Base-by-base conservation (phyloP, 345 rosid genomes). In the Excoecaria cochinchinensis region DNA sequence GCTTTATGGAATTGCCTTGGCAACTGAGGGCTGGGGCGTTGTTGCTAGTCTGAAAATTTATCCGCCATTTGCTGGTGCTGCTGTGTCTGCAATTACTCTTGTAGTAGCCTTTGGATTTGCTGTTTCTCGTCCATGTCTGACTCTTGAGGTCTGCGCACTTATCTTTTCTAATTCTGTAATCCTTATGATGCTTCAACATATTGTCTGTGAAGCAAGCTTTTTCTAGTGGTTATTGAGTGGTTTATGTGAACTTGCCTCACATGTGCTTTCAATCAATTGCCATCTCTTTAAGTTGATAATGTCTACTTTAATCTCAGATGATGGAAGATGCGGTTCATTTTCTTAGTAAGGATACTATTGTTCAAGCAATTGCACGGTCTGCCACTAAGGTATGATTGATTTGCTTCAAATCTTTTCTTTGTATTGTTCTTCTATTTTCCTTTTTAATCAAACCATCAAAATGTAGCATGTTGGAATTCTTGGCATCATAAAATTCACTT, bases 1-100 rank as follows among this genome's bases (percentile, higher is more conserved):
- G 85, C 92, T 96, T 68, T 96, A 93, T 83, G 99, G 98, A 81
- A 85, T 96, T 82, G 99, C 99, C 42, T 85, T 96, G 85, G 98
- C 99, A 79, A 93, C 88, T 72, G 99, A 96, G 81, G 99, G 97
- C 74, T 96, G 99, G 99, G 99, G 99, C 72, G 99, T 96, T 61
- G 97, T 96, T 78, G 99, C 99, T 73, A 96, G 99, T 87, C 90
- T 96, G 86, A 90, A 80, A 75, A 92, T 96, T 74, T 90, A 92
- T 85, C 99, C 99, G 60, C 99, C 99, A 24, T 96, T 92, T 85
- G 98, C 98, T 79, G 99, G 99, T 80, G 98, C 99, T 82, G 97
- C 99, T 76, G 98, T 96, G 50, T 96, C 99, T 25, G 98, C 99
- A 59, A 83, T 93, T 77, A 91, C 97, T 71, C 97, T 96, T 74